Evolutionary conservation across 176 grass and related monocot genomes (phyloP), one percentile per base, ranked within the genome.

Genomic region (Carex cristatella): DNA sequence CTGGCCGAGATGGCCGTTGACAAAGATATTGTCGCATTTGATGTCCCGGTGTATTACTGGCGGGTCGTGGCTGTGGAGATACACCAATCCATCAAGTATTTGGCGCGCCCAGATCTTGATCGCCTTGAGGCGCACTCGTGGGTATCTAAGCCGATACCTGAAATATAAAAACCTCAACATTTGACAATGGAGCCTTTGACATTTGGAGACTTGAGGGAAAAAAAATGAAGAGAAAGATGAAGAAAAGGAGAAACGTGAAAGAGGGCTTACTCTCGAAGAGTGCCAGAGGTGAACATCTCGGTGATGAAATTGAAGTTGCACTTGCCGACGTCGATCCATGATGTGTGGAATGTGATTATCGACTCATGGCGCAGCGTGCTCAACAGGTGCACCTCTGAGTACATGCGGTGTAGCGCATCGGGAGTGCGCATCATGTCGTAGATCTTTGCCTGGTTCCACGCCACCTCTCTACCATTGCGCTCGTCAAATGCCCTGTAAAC

Each of bases 201-300:
- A 73, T 23, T 49, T 32, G 1, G 5, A 75, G 3, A 53, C 1
- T 32, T 33, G 2, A 65, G 11, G 1, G 23, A 28, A 75, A 75
- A 27, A 70, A 71, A 84, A 48, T 0, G 10, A 38, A 18, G 1
- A 66, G 16, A 40, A 40, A 40, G 38, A 40, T 5, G 38, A 40
- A 58, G 1, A 37, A 42, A 85, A 67, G 14, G 0, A 62, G 7
- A 58, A 78, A 5, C 4, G 7, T 15, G 8, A 18, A 51, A 87
- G 69, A 81, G 84, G 30, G 71, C 89, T 49, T 89, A 99, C 71
- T 91, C 84, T 28, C 93, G 89, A 8, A 99, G 93, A 11, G 96
- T 95, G 65, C 96, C 93, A 18, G 96, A 95, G 83, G 96, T 94
- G 87, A 99, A 95, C 93, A 99, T 91, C 88, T 99, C 96, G 1